Base-by-base conservation (phyloP, 345 rosid species). In the Arabidopsis suecica region DNA sequence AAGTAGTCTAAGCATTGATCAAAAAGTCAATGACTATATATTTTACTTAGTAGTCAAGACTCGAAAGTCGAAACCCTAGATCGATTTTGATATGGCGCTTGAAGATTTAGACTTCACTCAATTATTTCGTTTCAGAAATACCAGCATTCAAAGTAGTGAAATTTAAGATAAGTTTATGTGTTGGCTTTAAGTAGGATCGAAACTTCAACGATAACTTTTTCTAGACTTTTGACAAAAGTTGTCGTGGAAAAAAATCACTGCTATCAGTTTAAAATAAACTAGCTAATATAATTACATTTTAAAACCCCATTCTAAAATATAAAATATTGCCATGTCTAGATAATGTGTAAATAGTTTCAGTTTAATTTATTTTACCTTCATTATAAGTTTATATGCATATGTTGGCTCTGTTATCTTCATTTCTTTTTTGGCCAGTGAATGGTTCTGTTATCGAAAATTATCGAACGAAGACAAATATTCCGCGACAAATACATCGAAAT, bases 111-210 rank as follows among this genome's bases (percentile, higher is more conserved):
- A 50, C 56, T 68, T 50, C 9, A 59, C 45, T 22, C 61, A 75
- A 60, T 60, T 68, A 51, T 68, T 32, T 61, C 9, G 18, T 49
- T 68, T 20, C 62, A 61, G 23, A 72, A 32, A 73, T 41, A 53
- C 36, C 63, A 62, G 42, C 48, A 32, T 65, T 56, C 58, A 61
- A 76, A 69, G 75, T 69, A 69, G 70, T 76, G 58, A 61, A 61
- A 53, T 4, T 25, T 61, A 76, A 76, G 74, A 68, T 76, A 69
- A n/a, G 50, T 22, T 61, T 30, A 69, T 69, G 65, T 70, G 50
- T 76, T 76, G 62, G 70, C 63, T 13, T 69, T 61, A 69, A 69
- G 79, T 69, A 68, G 64, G 79, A 61, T 76, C 51, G 8, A 76
- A 61, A 54, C 64, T 76, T 76, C 70, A 42, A 61, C 74, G 55